Evolutionary conservation across 345 rosid species (phyloP).

Genomic region (Euphorbia peplus): DNA sequence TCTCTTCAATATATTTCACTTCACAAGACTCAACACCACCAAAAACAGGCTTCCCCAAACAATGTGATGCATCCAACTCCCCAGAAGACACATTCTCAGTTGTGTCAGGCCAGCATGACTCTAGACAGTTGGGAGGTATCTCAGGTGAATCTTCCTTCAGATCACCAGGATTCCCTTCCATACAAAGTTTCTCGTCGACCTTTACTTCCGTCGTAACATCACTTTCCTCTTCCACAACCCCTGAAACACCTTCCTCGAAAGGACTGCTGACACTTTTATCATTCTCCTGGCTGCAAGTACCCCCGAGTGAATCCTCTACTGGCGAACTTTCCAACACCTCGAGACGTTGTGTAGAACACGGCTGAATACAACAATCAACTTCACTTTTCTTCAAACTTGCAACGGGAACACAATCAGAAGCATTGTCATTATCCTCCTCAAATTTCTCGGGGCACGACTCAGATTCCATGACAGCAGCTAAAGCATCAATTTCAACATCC

Average conservation of each 20-base stretch:
- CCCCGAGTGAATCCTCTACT: slow-evolving; percentile 21
- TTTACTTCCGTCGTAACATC: slow-evolving; percentile 31
- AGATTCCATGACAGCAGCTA: slow-evolving; percentile 23
- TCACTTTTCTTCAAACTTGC: slow-evolving; percentile 24
- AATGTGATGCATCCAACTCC: slow-evolving; percentile 26
- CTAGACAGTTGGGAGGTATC: slow-evolving; percentile 10
- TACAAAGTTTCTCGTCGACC: slow-evolving; percentile 20
- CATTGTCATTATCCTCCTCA: slow-evolving; percentile 16
- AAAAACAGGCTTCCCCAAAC: slow-evolving; percentile 23
- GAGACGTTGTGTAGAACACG: slow-evolving; percentile 17
- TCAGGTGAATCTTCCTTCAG: slow-evolving; percentile 28
- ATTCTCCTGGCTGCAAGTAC: slow-evolving; percentile 23
- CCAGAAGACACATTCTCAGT: slow-evolving; percentile 30
- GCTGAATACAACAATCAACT: slow-evolving; percentile 9
- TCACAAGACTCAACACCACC: slow-evolving; percentile 27
- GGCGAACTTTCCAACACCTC: slow-evolving; percentile 24
- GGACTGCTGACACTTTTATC: slow-evolving; percentile 16
- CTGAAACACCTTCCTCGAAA: slow-evolving; percentile 18
- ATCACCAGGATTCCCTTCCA: slow-evolving; percentile 27
- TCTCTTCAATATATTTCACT: slow-evolving; percentile 33
- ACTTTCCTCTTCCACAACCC: slow-evolving; percentile 32
- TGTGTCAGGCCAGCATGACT: slow-evolving; percentile 19
- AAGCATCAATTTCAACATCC: slow-evolving; percentile 21
- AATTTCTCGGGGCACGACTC: slow-evolving; percentile 16
- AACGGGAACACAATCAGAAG: slow-evolving; percentile 20